Percentiles rank a stretch among this genome's conserved stretches.
These are phyloP conservation scores for Wallemia mellicola DNA, from an alignment of 1,284 basidiomycete genomes.

Conservation along the genomic window DNA sequence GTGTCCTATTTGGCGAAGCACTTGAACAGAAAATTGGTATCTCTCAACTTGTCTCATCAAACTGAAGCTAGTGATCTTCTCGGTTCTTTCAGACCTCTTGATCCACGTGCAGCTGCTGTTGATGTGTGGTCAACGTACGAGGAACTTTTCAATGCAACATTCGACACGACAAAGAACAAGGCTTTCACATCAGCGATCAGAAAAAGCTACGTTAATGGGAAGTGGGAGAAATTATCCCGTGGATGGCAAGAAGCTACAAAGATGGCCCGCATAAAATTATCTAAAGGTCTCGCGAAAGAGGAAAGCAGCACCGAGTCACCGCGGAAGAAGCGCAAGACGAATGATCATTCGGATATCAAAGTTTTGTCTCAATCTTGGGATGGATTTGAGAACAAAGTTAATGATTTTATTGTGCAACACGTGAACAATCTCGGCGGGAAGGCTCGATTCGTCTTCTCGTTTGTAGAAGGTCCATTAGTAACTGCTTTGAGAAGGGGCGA, in stretches of 20 bases:
- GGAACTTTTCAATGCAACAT: constrained; percentile 58
- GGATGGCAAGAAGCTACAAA: constrained; percentile 56
- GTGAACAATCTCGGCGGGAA: constrained; percentile 29
- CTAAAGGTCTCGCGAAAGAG: constrained; percentile 18
- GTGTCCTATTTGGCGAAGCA: constrained; percentile 61
- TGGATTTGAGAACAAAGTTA: constrained; percentile 37
- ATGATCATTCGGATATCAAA: constrained; percentile 2
- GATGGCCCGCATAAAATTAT: constrained; percentile 19
- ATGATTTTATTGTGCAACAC: constrained; percentile 59
- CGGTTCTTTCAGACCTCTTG: constrained; percentile 84
- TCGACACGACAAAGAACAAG: constrained; percentile 68
- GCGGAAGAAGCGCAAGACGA: constrained; percentile 13
- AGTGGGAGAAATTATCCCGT: constrained; percentile 56
- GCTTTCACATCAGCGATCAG: constrained; percentile 57
- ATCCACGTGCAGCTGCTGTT: constrained; percentile 46
- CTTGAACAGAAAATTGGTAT: constrained; percentile 47
- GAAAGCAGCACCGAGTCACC: constrained; percentile 9
- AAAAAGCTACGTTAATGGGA: constrained; percentile 49
- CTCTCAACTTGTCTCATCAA: constrained; percentile 84
- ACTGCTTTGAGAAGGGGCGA: constrained; percentile 64
- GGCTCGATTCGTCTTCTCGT: constrained; percentile 69
- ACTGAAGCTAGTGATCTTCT: constrained; percentile 83
- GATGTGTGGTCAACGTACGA: constrained; percentile 46
- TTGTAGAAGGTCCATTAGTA: constrained; percentile 87
- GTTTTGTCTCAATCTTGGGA: constrained; percentile 26